Base-by-base conservation (phyloP, 306 rosid species). In the Dryas alaskensis region DNA sequence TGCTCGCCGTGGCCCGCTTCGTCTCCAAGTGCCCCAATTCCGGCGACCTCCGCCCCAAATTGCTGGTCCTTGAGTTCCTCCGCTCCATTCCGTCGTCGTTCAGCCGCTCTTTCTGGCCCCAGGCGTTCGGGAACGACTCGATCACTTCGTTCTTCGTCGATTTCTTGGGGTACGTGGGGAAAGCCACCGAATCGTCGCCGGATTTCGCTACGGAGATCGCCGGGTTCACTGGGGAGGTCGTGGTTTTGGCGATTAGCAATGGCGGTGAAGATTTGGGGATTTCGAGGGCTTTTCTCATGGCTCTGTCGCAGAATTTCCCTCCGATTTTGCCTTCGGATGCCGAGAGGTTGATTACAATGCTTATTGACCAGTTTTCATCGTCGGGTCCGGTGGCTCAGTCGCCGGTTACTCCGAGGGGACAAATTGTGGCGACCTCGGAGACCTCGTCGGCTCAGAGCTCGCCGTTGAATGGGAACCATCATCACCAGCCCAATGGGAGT, bases 1-100 rank as follows among this genome's bases (percentile, higher is more conserved):
- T 94, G 47, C 86, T 86, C 65, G 97, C 92, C 71, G 91, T 94
- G 50, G 90, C 95, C 6, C 88, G 96, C 16, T 87, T 94, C 73
- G 65, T 94, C 59, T 94, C 98, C 57, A 87, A 87, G 45, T 94
- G 92, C 69, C 73, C 91, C 40, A 86, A 84, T 73, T 75, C 80
- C 64, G 4, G 85, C 79, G 97, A 92, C 87, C 89, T 84, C 66
- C 92, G 96, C 6, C 92, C 97, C 22, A 89, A 83, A 73, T 84
- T 87, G 22, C 80, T 89, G 58, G 87, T 82, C 27, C 31, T 91
- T 13, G 97, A 88, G 89, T 87, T 94, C 73, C 88, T 94, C 1
- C 92, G 92, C 62, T 77, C 86, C 12, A 60, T 94, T 84, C 96
- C 97, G 2, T 22, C 69, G 16, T 94, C 97, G 27, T 91, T 91